These are phyloP conservation scores for Chaetomiaceae sp. DNA, from an alignment of 2,329 filamentous ascomycete genomes.

Conservation along the genomic window DNA sequence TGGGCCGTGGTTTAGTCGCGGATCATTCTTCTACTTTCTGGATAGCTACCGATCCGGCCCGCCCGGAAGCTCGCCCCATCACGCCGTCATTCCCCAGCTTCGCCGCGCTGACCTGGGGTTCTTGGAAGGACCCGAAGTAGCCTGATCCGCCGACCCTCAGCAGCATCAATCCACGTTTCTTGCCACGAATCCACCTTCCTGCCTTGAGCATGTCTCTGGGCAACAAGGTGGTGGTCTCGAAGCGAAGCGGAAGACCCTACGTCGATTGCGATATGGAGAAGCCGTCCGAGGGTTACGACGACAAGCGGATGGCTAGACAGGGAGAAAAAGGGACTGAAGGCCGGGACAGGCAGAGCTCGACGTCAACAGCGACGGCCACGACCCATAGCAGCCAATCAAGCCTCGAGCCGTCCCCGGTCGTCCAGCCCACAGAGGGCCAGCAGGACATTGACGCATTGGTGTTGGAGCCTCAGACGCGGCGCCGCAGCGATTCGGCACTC, in stretches of 20 bases:
- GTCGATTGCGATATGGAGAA: conserved; percentile 20
- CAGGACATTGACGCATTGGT: conserved; percentile 5
- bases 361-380: conserved; percentile 13
- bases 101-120: background rate
- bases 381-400: conserved; percentile 18
- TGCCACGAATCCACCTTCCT: background rate
- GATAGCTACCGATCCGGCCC: conserved; percentile 7
- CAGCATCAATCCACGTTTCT: background rate
- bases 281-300: conserved; percentile 2
- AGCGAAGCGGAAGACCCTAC: conserved; percentile 20
- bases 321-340: conserved; percentile 10
- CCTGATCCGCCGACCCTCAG: background rate
- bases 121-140: conserved; percentile 3
- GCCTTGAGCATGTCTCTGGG: conserved; percentile 15
- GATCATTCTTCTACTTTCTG: conserved; percentile 7
- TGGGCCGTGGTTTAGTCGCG: conserved; percentile 1
- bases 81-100: background rate
- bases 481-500: background rate
- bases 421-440: conserved; percentile 7
- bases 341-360: conserved; percentile 8
- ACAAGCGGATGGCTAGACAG: conserved; percentile 1
- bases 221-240: conserved; percentile 19
- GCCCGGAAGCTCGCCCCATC: conserved; percentile 7
- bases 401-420: conserved; percentile 17
- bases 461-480: background rate